These are phyloP conservation scores for Papilionanthe hybrid DNA, from an alignment of 116 monocot species.

Conservation along the genomic window DNA sequence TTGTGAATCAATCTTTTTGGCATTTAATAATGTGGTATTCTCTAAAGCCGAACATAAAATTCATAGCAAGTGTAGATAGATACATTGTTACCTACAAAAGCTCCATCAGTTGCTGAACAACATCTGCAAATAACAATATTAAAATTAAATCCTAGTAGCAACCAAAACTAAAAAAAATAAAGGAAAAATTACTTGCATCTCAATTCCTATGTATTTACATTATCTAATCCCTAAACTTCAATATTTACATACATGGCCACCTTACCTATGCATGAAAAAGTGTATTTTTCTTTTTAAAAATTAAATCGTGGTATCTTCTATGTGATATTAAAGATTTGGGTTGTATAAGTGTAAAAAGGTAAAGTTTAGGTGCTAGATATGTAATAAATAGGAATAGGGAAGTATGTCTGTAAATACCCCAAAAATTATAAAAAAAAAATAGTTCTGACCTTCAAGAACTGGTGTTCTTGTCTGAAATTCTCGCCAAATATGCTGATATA, in stretches of 20 bases:
- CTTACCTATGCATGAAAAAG: too few species aligned
- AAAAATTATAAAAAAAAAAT: too few species aligned
- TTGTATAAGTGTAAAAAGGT: too few species aligned
- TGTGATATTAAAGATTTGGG: too few species aligned
- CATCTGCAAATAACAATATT: constrained; percentile 52
- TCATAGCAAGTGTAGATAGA: not conserved
- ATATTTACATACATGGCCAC: too few species aligned
- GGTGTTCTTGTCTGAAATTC: constrained; percentile 65
- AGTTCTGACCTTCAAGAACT: constrained; percentile 57
- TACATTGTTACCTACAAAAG: constrained; percentile 23
- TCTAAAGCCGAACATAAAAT: not conserved
- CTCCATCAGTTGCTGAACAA: constrained; percentile 68
- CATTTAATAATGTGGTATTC: not conserved
- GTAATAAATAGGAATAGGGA: too few species aligned
- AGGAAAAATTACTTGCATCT: too few species aligned
- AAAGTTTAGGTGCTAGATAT: not conserved
- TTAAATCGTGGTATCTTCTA: too few species aligned
- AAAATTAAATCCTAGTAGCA: not conserved
- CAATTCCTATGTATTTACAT: too few species aligned
- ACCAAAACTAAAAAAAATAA: not conserved
- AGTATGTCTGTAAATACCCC: too few species aligned
- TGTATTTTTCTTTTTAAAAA: too few species aligned
- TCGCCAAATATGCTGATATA: constrained; percentile 51
- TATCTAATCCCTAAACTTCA: too few species aligned
- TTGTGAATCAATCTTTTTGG: not conserved